Conservation (phyloP, 352 stramenopile genomes). For the Phytopythium aichiense region DNA sequence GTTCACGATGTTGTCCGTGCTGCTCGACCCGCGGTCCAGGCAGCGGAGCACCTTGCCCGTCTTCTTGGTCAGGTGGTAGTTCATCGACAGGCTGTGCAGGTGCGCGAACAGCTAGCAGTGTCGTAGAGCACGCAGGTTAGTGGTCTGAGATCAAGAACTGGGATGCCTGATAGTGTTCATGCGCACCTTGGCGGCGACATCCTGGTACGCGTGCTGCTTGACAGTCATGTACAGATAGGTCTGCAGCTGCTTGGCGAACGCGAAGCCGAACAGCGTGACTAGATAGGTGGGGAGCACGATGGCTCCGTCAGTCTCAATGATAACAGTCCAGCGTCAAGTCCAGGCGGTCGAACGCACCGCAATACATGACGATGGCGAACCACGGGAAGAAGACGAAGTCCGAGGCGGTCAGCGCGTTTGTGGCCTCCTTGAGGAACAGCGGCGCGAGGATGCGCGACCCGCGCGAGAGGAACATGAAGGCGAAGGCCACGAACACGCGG, state of each 20-base stretch:
- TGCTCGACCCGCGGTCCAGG: conserved; percentile 83
- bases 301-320: background rate
- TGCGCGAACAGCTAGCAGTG: conserved; percentile 85
- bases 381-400: conserved; percentile 34
- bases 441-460: conserved; percentile 62
- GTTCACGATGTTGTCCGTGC: conserved; percentile 93
- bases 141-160: background rate
- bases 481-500: conserved; percentile 56
- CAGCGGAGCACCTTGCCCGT: conserved; percentile 94
- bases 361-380: conserved; percentile 56
- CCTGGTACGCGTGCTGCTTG: conserved; percentile 96
- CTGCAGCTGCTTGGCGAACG: conserved; percentile 92
- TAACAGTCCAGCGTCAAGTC: background rate
- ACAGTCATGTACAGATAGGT: conserved; percentile 92
- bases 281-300: background rate
- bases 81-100: conserved; percentile 93
- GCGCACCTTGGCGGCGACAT: conserved; percentile 84
- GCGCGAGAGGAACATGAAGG: conserved; percentile 66
- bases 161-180: background rate
- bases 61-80: conserved; percentile 97
- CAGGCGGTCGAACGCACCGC: conserved; percentile 23
- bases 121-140: background rate
- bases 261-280: conserved; percentile 64
- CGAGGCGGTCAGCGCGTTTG: conserved; percentile 43
- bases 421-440: conserved; percentile 70